Base-by-base conservation (phyloP, 352 stramenopile species). In the Phytophthora brassicae region DNA sequence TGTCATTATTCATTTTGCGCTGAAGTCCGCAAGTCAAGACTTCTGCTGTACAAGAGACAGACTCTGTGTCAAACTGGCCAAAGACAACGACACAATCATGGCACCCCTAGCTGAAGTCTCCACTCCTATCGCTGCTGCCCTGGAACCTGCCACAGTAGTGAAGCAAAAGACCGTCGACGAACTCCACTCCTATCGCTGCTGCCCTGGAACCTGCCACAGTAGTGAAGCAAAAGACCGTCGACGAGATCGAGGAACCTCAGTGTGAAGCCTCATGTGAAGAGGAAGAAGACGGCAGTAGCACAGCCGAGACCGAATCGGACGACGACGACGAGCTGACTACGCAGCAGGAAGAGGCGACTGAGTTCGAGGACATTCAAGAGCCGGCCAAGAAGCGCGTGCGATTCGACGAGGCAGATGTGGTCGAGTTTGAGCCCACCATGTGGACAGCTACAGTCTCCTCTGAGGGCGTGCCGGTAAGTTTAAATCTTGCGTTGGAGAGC, bases 401-500 rank as follows among this genome's bases (percentile, higher is more conserved):
- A 16, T 94, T 94, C 53, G 67, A 84, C 14, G 55, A 70, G 14
- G 81, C 77, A 5, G 79, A 94, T 26, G 68, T 94, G 11, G 68
- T 92, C 24, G 84, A 94, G 72, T 94, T 94, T 39, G 84, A 94
- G 54, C 84, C 84, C 24, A 90, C 84, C 16, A 77, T 88, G 66
- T 92, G 79, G 79, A 92, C 82, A n/a, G 83, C 81, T 42, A 89
- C 80, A 4, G 79, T 92, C 22, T 75, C 84, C 8, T 94, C 84
- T 2, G 83, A 90, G 45, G 84, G 84, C 29, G 77, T 94, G 28
- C 84, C 84, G 57, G 81, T 90, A 60, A 61, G 80, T 8, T 22
- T 53, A 11, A 3, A 20, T 14, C n/a, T n/a, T 47, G 2, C 20
- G 44, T 24, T 17, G 20, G 36, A 38, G 41, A 4, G 24, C 51